Evolutionary conservation across 2,329 filamentous ascomycete genomes (phyloP).

Genomic region (Purpureocillium lavendulum): DNA sequence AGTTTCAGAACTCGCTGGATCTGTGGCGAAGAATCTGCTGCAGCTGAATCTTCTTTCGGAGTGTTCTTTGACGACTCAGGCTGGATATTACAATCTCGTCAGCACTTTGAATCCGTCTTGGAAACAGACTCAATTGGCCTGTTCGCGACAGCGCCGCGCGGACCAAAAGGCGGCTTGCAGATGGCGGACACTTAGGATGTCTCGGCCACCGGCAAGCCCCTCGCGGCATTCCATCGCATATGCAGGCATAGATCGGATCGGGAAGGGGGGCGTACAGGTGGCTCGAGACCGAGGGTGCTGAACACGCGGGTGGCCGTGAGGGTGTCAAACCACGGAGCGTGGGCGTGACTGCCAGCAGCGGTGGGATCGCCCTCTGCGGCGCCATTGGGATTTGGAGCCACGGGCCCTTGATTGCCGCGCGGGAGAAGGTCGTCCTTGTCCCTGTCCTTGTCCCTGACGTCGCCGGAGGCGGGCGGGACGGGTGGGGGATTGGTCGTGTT

Average conservation of each 20-base stretch:
- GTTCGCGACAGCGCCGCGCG: too few species aligned
- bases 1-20: slow-evolving; percentile 14
- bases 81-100: slow-evolving; percentile 2
- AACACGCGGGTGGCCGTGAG: slow-evolving; percentile 13
- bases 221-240: background rate
- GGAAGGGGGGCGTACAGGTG: background rate
- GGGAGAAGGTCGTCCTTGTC: slow-evolving; percentile 1
- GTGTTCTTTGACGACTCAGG: slow-evolving; percentile 6
- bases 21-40: slow-evolving; percentile 11
- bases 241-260: background rate
- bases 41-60: slow-evolving; percentile 10
- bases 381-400: background rate
- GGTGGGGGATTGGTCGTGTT: slow-evolving; percentile 7
- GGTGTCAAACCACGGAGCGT: slow-evolving; percentile 9
- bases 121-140: too few species aligned
- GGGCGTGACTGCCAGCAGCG: background rate
- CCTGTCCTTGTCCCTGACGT: slow-evolving; percentile 4
- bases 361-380: background rate
- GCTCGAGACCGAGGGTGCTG: slow-evolving; percentile 12
- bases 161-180: background rate
- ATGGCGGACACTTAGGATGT: background rate
- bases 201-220: too few species aligned
- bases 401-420: background rate
- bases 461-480: background rate
- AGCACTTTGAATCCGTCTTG: background rate